A percentile compares a stretch with the other conserved stretches of the same genome.
Conservation (phyloP, 441 rosid species). For the Macaranga tanarius region DNA sequence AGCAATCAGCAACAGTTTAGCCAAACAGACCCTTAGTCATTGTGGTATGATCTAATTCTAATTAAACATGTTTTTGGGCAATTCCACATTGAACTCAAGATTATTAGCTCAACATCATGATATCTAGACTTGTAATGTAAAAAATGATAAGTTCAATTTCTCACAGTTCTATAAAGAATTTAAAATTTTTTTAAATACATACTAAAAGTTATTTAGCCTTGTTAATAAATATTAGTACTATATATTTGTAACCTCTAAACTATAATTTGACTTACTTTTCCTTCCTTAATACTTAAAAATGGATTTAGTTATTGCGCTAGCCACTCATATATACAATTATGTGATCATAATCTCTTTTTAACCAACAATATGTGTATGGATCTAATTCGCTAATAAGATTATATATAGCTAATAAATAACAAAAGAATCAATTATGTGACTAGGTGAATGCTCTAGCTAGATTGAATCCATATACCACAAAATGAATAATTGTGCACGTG, state of each 20-base stretch:
- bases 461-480: neutral
- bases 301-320: neutral
- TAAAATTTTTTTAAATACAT: too few relatives aligned
- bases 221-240: too few relatives aligned
- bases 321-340: neutral
- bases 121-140: too few relatives aligned
- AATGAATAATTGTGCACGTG: slow-evolving; percentile 29
- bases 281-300: neutral
- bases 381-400: neutral
- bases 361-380: neutral
- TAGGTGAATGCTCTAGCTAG: slow-evolving; percentile 2
- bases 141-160: too few relatives aligned
- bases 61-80: neutral
- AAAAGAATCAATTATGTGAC: too few relatives aligned
- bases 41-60: neutral
- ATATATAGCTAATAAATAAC: neutral
- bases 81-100: too few relatives aligned
- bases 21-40: neutral
- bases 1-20: too few relatives aligned
- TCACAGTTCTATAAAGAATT: too few relatives aligned
- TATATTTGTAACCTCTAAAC: too few relatives aligned
- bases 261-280: neutral
- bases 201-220: too few relatives aligned
- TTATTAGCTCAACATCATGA: too few relatives aligned
- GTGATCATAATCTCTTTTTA: neutral